phyloP scores from a whole-genome alignment of 345 rosid species.

The Luvunga scandens region DNA sequence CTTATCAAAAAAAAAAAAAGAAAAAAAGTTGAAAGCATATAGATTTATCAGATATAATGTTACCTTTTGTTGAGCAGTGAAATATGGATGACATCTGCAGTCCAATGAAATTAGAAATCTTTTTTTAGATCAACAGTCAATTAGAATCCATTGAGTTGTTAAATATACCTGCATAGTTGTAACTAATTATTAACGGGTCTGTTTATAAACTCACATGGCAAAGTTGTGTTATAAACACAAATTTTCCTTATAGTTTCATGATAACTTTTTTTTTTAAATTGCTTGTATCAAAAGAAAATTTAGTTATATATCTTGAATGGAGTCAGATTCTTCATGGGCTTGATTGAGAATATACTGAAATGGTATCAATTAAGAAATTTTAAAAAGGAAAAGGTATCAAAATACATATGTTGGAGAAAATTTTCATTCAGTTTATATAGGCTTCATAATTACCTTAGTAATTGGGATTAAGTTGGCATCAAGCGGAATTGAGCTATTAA shows the following conservation, averaged over 20 bases:
- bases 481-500: background rate
- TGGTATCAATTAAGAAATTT: background rate
- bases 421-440: background rate
- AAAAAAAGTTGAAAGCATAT: background rate
- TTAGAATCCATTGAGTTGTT: slow-evolving; percentile 3
- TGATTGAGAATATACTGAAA: background rate
- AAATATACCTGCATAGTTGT: background rate
- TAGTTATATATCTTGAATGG: background rate
- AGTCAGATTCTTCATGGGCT: background rate
- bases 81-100: background rate
- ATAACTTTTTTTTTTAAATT: background rate
- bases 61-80: background rate
- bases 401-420: background rate
- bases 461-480: background rate
- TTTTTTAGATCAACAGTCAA: background rate
- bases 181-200: background rate
- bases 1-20: too few species aligned
- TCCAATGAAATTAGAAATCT: background rate
- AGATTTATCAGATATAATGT: background rate
- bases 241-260: background rate
- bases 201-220: background rate
- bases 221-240: background rate
- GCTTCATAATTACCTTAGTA: background rate
- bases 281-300: background rate
- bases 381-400: background rate